Evolutionary conservation across 164 flowering plant species (phyloP).

Genomic region (Berberis thunbergii): DNA sequence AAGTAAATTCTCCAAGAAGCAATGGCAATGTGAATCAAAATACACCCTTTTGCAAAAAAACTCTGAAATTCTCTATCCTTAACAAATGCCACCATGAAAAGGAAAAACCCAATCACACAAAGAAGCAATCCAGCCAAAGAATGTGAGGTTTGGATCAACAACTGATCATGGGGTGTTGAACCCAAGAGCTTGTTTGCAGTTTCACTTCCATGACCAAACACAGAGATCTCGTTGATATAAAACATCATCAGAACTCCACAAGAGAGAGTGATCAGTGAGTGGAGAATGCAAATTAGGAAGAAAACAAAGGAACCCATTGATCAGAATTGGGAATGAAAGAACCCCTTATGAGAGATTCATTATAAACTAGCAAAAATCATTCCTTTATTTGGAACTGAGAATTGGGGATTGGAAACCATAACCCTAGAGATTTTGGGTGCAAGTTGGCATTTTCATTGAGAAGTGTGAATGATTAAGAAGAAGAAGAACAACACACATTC

Average conservation of each 20-base stretch:
- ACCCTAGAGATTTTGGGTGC: no score
- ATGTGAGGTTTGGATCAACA: slow-evolving; percentile 55
- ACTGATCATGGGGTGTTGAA: slow-evolving; percentile 68
- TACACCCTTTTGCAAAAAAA: slow-evolving; percentile 67
- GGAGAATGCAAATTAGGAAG: slow-evolving; percentile 48
- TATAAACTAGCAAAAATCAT: not conserved
- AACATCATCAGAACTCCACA: slow-evolving; percentile 76
- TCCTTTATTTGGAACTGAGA: not conserved
- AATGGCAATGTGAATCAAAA: slow-evolving; percentile 20
- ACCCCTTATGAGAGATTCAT: not conserved
- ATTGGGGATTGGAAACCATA: no score
- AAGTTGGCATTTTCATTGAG: no score
- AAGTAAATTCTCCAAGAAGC: slow-evolving; percentile 64
- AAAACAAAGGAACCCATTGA: slow-evolving; percentile 50
- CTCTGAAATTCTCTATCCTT: slow-evolving; percentile 51
- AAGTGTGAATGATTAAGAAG: no score
- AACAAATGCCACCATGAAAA: slow-evolving; percentile 67
- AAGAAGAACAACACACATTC: not conserved
- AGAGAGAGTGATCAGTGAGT: slow-evolving; percentile 46
- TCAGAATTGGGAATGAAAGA: not conserved
- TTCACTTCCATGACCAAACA: slow-evolving; percentile 50
- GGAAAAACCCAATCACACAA: slow-evolving; percentile 45
- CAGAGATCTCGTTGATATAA: slow-evolving; percentile 44
- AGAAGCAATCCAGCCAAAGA: slow-evolving; percentile 76
- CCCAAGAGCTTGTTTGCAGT: slow-evolving; percentile 59